Conservation (phyloP, 2,329 filamentous ascomycete genomes). For the Periconia sp. region DNA sequence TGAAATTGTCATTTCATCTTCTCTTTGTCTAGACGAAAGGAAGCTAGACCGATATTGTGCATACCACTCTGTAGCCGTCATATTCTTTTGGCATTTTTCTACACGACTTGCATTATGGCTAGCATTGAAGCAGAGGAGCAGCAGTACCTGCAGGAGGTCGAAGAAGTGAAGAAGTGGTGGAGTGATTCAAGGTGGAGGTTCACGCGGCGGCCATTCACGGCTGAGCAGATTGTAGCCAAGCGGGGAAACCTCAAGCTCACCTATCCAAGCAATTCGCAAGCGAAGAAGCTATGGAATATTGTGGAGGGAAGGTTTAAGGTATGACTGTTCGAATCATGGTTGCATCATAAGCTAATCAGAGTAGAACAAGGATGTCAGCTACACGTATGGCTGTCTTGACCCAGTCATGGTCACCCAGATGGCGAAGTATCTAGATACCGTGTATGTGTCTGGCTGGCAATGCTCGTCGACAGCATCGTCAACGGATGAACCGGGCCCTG, state of each 20-base stretch:
- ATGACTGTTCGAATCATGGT: slow-evolving; percentile 15
- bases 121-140: slow-evolving; percentile 70
- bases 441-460: slow-evolving; percentile 99
- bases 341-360: slow-evolving; percentile 18
- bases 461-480: slow-evolving; percentile 95
- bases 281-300: slow-evolving; percentile 94
- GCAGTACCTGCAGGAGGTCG: slow-evolving; percentile 81
- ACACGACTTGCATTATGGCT: slow-evolving; percentile 28
- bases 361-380: slow-evolving; percentile 83
- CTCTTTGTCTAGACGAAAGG: slow-evolving; percentile 4
- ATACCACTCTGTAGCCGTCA: slow-evolving; percentile 3
- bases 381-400: slow-evolving; percentile 96
- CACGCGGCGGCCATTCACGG: slow-evolving; percentile 91
- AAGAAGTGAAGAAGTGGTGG: slow-evolving; percentile 94
- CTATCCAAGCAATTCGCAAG: slow-evolving; percentile 86
- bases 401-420: slow-evolving; percentile 99
- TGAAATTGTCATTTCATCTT: slow-evolving; percentile 1
- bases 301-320: slow-evolving; percentile 88
- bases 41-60: not conserved
- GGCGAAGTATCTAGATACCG: slow-evolving; percentile 97
- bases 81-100: not conserved
- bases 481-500: slow-evolving; percentile 93
- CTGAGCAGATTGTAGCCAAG: slow-evolving; percentile 97
- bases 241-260: slow-evolving; percentile 88
- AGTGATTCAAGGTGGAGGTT: slow-evolving; percentile 86